Percentiles rank a stretch among this genome's conserved stretches.
Conservation (phyloP, 176 grass and related monocot genomes). For the Tuctoria greenei region DNA sequence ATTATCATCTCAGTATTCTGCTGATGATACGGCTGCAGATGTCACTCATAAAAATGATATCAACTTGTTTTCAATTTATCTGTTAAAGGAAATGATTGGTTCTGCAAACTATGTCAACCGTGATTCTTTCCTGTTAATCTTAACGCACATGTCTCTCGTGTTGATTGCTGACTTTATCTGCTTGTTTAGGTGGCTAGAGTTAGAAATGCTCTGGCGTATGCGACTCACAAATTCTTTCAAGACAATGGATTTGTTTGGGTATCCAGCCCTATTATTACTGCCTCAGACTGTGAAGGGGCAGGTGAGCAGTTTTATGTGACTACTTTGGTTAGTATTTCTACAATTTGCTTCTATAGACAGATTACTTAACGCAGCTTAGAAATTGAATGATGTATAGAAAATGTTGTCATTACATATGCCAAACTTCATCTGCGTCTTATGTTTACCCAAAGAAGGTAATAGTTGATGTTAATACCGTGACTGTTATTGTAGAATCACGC, state of each 20-base stretch:
- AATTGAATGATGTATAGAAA: constrained; percentile 1
- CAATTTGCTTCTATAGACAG: constrained; percentile 28
- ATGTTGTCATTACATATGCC: constrained; percentile 15
- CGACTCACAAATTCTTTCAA: constrained; percentile 97
- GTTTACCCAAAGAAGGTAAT: constrained; percentile 5
- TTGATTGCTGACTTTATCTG: constrained; percentile 36
- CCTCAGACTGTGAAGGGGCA: constrained; percentile 96
- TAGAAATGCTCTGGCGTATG: constrained; percentile 90
- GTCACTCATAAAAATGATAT: neutral
- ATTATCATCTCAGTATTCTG: constrained; percentile 6
- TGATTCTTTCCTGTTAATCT: neutral
- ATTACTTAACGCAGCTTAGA: constrained; percentile 12
- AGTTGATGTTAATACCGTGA: constrained; percentile 3
- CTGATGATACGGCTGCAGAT: neutral
- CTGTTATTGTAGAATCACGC: neutral
- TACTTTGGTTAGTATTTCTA: constrained; percentile 79
- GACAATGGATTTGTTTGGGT: constrained; percentile 97
- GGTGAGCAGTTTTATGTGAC: constrained; percentile 98
- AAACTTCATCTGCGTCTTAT: constrained; percentile 9
- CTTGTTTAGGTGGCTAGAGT: constrained; percentile 86
- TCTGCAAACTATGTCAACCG: neutral
- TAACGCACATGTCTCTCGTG: constrained; percentile 19
- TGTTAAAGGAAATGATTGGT: constrained; percentile 9
- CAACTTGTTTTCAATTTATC: constrained; percentile 8
- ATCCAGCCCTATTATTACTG: constrained; percentile 95